These are phyloP conservation scores for Talaromyces rugulosus DNA, from an alignment of 2,329 filamentous ascomycete genomes.

Conservation along the genomic window DNA sequence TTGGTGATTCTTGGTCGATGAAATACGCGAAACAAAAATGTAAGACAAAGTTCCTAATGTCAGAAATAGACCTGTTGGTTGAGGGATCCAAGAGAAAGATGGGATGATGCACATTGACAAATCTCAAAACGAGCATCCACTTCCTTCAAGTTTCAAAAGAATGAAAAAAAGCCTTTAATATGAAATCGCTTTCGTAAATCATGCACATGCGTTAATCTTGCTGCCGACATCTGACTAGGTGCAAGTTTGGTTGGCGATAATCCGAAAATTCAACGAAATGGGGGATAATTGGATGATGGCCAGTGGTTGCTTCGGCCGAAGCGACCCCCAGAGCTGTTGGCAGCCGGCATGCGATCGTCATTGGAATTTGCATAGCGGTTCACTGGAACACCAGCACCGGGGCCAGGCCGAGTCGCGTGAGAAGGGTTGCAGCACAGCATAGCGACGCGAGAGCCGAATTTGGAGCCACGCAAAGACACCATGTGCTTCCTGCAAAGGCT, in stretches of 20 bases:
- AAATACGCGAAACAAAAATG: constrained; percentile 22
- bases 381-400: constrained; percentile 67
- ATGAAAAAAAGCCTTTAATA: constrained; percentile 19
- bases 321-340: constrained; percentile 37
- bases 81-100: constrained; percentile 24
- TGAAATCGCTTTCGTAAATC: constrained; percentile 9
- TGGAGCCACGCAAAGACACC: constrained; percentile 96
- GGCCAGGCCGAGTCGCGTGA: constrained; percentile 80
- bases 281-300: constrained; percentile 31
- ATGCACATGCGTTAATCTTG: constrained; percentile 7
- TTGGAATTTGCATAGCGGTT: constrained; percentile 54
- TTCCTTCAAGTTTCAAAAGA: constrained; percentile 20
- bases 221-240: constrained; percentile 12
- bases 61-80: constrained; percentile 10
- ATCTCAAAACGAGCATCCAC: constrained; percentile 18
- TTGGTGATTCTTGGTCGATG: constrained; percentile 20
- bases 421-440: constrained; percentile 98
- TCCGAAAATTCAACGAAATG: constrained; percentile 28
- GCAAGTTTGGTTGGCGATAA: background rate
- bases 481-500: constrained; percentile 70
- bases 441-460: constrained; percentile 95
- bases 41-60: constrained; percentile 14
- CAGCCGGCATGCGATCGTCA: constrained; percentile 31
- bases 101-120: constrained; percentile 17
- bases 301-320: constrained; percentile 35